Conservation (phyloP, 306 rosid genomes). For the Hylodesmum podocarpum region DNA sequence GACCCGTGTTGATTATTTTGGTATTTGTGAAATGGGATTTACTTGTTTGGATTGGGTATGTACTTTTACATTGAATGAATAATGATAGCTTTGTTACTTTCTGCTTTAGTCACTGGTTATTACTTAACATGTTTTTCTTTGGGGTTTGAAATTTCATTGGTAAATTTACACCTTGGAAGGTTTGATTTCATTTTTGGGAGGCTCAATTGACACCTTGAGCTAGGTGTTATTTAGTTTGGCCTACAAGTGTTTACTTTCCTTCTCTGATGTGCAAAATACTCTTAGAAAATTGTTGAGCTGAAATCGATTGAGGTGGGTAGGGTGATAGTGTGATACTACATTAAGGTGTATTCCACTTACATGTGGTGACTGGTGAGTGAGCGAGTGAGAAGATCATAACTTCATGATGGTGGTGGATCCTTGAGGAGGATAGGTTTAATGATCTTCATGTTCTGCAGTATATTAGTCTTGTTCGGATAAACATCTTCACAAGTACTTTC, state of each 20-base stretch:
- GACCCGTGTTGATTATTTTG: background rate
- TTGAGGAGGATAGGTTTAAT: slow-evolving; percentile 6
- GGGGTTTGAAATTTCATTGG: slow-evolving; percentile 1
- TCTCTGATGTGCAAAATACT: background rate
- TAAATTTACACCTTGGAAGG: too few species aligned
- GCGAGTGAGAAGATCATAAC: background rate
- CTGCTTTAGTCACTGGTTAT: background rate
- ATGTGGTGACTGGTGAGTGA: background rate
- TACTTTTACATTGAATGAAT: background rate
- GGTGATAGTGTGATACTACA: background rate
- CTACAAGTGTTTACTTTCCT: background rate
- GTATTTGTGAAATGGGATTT: slow-evolving; percentile 17
- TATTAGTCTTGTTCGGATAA: too few species aligned
- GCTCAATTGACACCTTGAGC: background rate
- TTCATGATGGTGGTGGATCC: background rate
- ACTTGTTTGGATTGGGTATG: slow-evolving; percentile 8
- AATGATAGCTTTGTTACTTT: background rate
- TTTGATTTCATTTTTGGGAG: slow-evolving; percentile 7
- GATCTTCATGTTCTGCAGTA: slow-evolving; percentile 13
- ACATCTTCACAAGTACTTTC: too few species aligned
- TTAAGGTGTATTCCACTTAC: slow-evolving; percentile 8
- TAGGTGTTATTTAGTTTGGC: background rate
- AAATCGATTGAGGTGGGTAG: background rate
- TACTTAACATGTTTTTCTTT: background rate
- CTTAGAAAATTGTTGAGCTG: background rate